Base-by-base conservation (phyloP, 2,329 filamentous ascomycete genomes). In the Scedosporium apiospermum region DNA sequence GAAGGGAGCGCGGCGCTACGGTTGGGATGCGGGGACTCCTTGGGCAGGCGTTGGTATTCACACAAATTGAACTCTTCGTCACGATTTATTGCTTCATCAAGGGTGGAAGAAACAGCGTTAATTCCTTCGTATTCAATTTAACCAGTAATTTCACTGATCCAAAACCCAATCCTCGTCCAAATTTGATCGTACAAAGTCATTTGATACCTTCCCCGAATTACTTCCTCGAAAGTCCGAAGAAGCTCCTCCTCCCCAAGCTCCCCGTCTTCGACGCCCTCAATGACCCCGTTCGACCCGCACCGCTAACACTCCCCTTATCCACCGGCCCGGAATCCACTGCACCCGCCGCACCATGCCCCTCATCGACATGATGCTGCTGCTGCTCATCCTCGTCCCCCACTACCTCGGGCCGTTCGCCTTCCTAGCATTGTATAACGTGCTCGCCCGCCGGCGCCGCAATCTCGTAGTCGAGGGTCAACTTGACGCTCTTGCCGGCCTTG, bases 381-480 rank as follows among this genome's bases (percentile, higher is more conserved):
- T 64, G 27, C n/a, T 53, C 49, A n/a, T 55, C 16, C 18, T 51
- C 42, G 4, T 21, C 21, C n/a, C 26, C 18, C 41, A 4, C 21
- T 9, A 21, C 59, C 21, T 30, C 59, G 46, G 61, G 61, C 41
- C 55, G 61, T 21, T 49, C 61, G 10, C 14, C 44, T 38, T 27
- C 58, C 65, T 66, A 66, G 21, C 66, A 68, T 62, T 69, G 66
- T 5, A 72, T 63, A 58, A 78, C 75, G 6, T 66, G 70, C 65
- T 85, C 81, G 7, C 79, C 80, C 16, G 71, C 71, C 1, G 86
- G 86, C 66, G 83, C 75, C 23, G 77, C 78, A 18, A 86, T 80
- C 64, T 83, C 80, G 71, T 89, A 89, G 73, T 87, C 84, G 64
- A 90, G 69, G 26, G 74, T 73, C 65, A 89, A 71, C 71, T 80